phyloP scores from a whole-genome alignment of 352 stramenopile genomes.

The Globisporangium ultimum region DNA sequence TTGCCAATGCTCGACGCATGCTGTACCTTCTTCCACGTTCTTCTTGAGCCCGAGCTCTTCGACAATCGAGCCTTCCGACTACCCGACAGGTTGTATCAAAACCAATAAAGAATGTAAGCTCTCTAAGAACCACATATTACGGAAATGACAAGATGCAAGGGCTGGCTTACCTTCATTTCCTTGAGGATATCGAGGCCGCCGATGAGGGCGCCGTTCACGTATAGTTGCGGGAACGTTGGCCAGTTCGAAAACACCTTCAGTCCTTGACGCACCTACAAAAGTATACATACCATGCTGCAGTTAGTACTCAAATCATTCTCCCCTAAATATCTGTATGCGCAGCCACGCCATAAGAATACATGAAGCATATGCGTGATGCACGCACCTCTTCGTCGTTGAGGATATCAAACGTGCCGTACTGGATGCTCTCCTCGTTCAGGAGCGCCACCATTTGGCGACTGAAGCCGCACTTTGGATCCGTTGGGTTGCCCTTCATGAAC shows the following conservation, averaged over 20 bases:
- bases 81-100: not conserved
- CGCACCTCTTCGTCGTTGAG: conserved; percentile 92
- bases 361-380: not conserved
- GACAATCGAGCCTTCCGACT: conserved; percentile 66
- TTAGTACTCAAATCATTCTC: too few species aligned
- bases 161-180: conserved; percentile 86
- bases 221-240: conserved; percentile 98
- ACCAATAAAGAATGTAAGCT: not conserved
- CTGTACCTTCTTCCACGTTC: conserved; percentile 51
- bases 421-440: conserved; percentile 90
- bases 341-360: not conserved
- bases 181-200: conserved; percentile 97
- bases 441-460: conserved; percentile 92
- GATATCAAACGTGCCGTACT: conserved; percentile 97
- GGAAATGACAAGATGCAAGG: not conserved
- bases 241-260: conserved; percentile 97
- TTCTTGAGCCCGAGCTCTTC: conserved; percentile 73
- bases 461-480: conserved; percentile 95
- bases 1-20: too few species aligned
- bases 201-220: conserved; percentile 96
- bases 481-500: conserved; percentile 99
- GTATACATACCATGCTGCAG: not conserved
- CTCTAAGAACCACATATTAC: not conserved
- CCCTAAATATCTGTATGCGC: too few species aligned
- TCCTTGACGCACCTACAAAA: conserved; percentile 87